A percentile compares a stretch with the other conserved stretches of the same genome.
Evolutionary conservation across 2,329 filamentous ascomycete species (phyloP).

Genomic region (Elsinoe batatas): DNA sequence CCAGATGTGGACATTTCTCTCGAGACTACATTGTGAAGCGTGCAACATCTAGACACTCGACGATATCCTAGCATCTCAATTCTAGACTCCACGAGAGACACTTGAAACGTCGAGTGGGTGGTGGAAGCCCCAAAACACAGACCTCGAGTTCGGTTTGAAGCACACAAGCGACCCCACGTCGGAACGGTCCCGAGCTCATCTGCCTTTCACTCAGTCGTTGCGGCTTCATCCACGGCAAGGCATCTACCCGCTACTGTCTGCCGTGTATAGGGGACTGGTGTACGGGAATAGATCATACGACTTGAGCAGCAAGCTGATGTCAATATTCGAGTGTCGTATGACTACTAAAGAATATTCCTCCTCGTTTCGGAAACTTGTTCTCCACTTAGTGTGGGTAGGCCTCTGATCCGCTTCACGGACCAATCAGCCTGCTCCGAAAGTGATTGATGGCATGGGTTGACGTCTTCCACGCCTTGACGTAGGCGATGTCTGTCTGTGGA

Average conservation of each 20-base stretch:
- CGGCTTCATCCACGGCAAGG: neutral
- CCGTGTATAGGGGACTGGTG: neutral
- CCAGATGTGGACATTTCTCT: neutral
- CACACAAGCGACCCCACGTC: neutral
- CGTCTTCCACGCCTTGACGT: no score
- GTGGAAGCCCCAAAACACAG: neutral
- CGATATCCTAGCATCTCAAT: no score
- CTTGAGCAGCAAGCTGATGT: neutral
- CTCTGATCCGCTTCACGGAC: neutral
- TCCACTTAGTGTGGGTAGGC: neutral
- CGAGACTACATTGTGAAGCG: neutral
- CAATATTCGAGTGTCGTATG: neutral
- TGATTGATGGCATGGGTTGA: no score
- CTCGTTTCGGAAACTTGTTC: neutral
- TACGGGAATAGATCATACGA: neutral
- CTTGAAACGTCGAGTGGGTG: neutral
- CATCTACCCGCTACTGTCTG: neutral
- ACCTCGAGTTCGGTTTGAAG: neutral
- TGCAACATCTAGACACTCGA: no score
- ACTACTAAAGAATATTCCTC: neutral
- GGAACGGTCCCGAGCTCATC: neutral
- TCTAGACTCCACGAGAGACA: no score
- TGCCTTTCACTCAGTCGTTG: neutral
- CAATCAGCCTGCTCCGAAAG: neutral
- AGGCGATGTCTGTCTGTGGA: no score